phyloP scores from a whole-genome alignment of 495 filamentous ascomycete species.

The Hamigera avellanea region DNA sequence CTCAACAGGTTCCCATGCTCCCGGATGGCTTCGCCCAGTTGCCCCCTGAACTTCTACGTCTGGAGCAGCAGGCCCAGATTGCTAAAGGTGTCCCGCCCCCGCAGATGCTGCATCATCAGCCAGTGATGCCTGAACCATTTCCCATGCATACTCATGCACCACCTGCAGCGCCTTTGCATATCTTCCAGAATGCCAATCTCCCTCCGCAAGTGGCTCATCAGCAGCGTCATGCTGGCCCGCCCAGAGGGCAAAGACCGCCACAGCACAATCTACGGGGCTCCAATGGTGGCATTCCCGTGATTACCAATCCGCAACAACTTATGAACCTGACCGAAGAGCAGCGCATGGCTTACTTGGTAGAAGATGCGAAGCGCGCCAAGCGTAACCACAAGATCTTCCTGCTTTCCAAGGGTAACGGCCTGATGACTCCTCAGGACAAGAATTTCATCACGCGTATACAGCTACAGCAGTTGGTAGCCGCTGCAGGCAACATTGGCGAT shows the following conservation, averaged over 20 bases:
- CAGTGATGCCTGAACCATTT: constrained; percentile 33
- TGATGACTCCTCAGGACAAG: constrained; percentile 99
- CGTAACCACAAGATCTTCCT: constrained; percentile 97
- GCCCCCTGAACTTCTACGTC: constrained; percentile 30
- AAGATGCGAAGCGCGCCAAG: constrained; percentile 91
- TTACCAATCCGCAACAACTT: constrained; percentile 63
- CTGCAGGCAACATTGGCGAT: constrained; percentile 76
- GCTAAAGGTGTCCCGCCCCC: constrained; percentile 30
- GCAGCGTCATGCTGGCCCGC: constrained; percentile 19
- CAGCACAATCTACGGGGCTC: constrained; percentile 19
- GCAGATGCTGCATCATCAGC: constrained; percentile 36
- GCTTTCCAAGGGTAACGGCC: constrained; percentile 83
- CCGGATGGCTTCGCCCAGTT: constrained; percentile 29
- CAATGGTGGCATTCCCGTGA: constrained; percentile 34
- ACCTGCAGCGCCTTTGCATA: constrained; percentile 25
- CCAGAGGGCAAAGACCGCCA: constrained; percentile 25
- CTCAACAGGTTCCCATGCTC: constrained; percentile 29
- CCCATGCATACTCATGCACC: constrained; percentile 31
- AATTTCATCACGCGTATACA: constrained; percentile 98
- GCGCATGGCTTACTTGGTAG: constrained; percentile 66
- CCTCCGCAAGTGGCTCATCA: constrained; percentile 21
- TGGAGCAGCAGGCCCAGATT: constrained; percentile 41
- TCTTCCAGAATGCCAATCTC: constrained; percentile 27
- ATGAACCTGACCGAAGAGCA: constrained; percentile 66
- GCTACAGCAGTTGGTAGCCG: constrained; percentile 86